Conservation (phyloP, 2,329 filamentous ascomycete species). For the Immersiporthe knoxdaviesiana region DNA sequence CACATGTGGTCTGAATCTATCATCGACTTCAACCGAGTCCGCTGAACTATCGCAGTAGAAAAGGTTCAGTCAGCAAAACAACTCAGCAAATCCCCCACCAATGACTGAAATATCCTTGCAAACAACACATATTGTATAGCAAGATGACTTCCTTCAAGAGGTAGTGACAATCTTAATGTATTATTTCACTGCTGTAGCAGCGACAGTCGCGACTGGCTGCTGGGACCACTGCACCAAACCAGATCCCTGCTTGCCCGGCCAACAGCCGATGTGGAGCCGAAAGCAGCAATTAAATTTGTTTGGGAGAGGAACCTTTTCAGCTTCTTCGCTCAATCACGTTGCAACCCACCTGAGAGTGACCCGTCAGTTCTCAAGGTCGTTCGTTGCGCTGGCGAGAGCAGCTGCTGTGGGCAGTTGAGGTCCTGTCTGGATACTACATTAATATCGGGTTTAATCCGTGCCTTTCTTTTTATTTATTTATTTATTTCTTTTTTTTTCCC, state of each 20-base stretch:
- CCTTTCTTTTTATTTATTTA: not conserved
- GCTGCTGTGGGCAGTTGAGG: not conserved
- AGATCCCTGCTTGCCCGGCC: conserved; percentile 4
- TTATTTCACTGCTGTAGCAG: no score
- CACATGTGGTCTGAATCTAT: no score
- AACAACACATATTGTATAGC: no score
- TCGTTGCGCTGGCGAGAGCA: not conserved
- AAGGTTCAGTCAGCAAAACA: no score
- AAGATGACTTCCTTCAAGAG: no score
- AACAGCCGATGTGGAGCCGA: conserved; percentile 13
- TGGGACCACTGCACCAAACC: not conserved
- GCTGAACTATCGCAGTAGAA: no score
- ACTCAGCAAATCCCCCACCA: no score
- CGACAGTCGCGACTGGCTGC: not conserved
- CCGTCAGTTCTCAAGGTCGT: not conserved
- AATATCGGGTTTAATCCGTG: not conserved
- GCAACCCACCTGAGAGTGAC: not conserved
- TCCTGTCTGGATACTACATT: not conserved
- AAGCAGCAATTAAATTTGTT: conserved; percentile 6
- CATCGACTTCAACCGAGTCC: no score
- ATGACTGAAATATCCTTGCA: no score
- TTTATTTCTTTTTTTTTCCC: not conserved
- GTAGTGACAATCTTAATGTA: no score
- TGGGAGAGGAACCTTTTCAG: not conserved
- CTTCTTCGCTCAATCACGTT: not conserved